Percentiles rank a stretch among this genome's conserved stretches.
phyloP scores from a whole-genome alignment of 768 basidiomycete genomes.

The Russula ochroleuca region DNA sequence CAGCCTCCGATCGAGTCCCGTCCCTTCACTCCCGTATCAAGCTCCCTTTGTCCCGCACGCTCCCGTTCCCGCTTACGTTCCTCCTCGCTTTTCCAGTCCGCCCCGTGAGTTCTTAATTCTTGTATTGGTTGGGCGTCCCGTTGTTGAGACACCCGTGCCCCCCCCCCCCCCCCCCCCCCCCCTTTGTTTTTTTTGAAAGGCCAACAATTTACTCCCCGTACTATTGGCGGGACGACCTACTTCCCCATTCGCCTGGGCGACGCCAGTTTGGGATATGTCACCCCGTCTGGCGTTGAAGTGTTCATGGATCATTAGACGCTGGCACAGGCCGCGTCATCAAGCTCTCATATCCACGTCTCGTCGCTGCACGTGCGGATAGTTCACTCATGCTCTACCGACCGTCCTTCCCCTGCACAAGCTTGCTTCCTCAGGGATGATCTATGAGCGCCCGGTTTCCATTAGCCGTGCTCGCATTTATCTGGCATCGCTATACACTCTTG shows the following conservation, averaged over 20 bases:
- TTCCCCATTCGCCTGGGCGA: slow-evolving; percentile 19
- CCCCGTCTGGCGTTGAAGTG: slow-evolving; percentile 16
- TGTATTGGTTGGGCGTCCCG: too few species aligned
- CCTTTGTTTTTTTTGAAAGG: background rate
- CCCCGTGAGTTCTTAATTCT: slow-evolving; percentile 1
- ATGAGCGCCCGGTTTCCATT: background rate
- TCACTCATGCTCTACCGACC: background rate
- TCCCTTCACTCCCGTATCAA: background rate
- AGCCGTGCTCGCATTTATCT: background rate
- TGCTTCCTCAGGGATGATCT: background rate
- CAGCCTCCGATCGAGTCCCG: slow-evolving; percentile 17
- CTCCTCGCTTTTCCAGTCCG: background rate
- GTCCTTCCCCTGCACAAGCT: background rate
- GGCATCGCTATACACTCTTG: background rate
- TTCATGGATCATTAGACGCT: background rate
- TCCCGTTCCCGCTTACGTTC: background rate
- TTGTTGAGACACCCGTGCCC: background rate
- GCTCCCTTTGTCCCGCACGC: background rate
- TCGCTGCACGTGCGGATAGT: background rate
- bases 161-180: too few species aligned
- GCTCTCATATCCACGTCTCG: background rate
- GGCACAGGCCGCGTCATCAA: too few species aligned
- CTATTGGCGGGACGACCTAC: slow-evolving; percentile 21
- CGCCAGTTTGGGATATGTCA: slow-evolving; percentile 13
- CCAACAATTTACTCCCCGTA: slow-evolving; percentile 9